phyloP scores from a whole-genome alignment of 2,329 filamentous ascomycete genomes.

The Trichothecium roseum region DNA sequence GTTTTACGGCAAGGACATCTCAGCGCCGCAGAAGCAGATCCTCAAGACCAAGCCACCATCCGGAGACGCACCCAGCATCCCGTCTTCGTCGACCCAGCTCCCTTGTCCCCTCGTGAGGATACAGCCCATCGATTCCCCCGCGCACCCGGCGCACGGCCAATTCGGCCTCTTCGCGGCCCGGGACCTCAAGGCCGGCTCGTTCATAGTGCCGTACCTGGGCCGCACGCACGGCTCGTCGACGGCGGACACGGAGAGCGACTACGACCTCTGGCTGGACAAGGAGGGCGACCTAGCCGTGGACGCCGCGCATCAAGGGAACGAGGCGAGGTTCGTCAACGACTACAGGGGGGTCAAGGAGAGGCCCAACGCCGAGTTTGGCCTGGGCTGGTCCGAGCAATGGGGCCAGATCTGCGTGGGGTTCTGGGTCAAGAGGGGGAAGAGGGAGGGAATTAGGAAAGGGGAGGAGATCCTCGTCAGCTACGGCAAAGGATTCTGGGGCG shows the following conservation, averaged over 20 bases:
- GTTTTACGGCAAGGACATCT: slow-evolving; percentile 34
- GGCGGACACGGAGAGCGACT: slow-evolving; percentile 32
- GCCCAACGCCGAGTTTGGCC: slow-evolving; percentile 49
- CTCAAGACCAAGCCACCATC: slow-evolving; percentile 20
- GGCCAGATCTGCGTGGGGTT: slow-evolving; percentile 46
- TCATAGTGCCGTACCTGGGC: slow-evolving; percentile 54
- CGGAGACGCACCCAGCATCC: slow-evolving; percentile 3
- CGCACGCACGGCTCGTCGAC: slow-evolving; percentile 36
- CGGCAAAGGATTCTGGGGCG: slow-evolving; percentile 56
- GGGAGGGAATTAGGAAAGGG: slow-evolving; percentile 40
- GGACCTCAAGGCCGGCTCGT: slow-evolving; percentile 39
- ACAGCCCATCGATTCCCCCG: slow-evolving; percentile 34
- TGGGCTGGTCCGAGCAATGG: slow-evolving; percentile 43
- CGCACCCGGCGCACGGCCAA: slow-evolving; percentile 49
- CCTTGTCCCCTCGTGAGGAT: slow-evolving; percentile 44
- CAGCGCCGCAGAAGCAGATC: slow-evolving; percentile 25
- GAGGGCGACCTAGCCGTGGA: slow-evolving; percentile 49
- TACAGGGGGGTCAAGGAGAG: slow-evolving; percentile 46
- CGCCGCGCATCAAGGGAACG: slow-evolving; percentile 46
- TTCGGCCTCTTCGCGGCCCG: slow-evolving; percentile 49
- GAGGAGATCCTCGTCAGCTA: slow-evolving; percentile 58
- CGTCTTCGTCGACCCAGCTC: slow-evolving; percentile 25
- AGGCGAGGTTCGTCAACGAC: slow-evolving; percentile 58
- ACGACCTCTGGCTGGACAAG: slow-evolving; percentile 54
- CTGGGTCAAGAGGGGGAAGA: slow-evolving; percentile 33